Conservation (phyloP, 306 rosid genomes). For the Pyrus betulifolia region DNA sequence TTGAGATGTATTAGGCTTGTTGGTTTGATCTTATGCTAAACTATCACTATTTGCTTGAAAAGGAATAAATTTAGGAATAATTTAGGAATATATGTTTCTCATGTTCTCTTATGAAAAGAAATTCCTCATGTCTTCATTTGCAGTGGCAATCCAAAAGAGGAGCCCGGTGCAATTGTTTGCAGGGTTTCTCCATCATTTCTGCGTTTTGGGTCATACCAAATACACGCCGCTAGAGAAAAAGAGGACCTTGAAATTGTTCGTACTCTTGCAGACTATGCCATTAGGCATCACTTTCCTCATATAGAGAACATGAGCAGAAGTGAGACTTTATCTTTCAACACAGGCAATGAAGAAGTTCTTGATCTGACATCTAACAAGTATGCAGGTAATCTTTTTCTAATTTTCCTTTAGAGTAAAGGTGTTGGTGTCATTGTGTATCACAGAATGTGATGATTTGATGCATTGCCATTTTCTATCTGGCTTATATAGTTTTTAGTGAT, state of each 20-base stretch:
- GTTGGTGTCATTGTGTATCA: neutral
- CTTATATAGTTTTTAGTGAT: neutral
- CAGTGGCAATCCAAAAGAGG: slow-evolving; percentile 97
- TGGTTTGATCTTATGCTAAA: neutral
- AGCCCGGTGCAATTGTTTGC: slow-evolving; percentile 92
- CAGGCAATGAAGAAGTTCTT: slow-evolving; percentile 72
- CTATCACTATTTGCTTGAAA: neutral
- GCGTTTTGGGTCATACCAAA: slow-evolving; percentile 94
- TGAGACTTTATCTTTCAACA: slow-evolving; percentile 80
- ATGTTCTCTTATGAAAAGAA: neutral
- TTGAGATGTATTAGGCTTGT: neutral
- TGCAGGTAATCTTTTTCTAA: slow-evolving; percentile 52
- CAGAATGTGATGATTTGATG: neutral
- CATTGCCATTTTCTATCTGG: neutral
- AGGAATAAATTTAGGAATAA: neutral
- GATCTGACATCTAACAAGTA: slow-evolving; percentile 97
- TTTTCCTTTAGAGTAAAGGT: neutral
- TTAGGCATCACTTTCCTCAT: slow-evolving; percentile 65
- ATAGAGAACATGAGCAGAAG: slow-evolving; percentile 79
- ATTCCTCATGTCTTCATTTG: slow-evolving; percentile 1
- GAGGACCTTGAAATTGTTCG: slow-evolving; percentile 73
- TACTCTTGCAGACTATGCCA: slow-evolving; percentile 81
- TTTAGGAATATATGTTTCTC: neutral
- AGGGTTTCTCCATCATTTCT: slow-evolving; percentile 87
- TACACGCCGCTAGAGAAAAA: slow-evolving; percentile 78